Base-by-base conservation (phyloP, 2,329 filamentous ascomycete species). In the Penicillium sp. region DNA sequence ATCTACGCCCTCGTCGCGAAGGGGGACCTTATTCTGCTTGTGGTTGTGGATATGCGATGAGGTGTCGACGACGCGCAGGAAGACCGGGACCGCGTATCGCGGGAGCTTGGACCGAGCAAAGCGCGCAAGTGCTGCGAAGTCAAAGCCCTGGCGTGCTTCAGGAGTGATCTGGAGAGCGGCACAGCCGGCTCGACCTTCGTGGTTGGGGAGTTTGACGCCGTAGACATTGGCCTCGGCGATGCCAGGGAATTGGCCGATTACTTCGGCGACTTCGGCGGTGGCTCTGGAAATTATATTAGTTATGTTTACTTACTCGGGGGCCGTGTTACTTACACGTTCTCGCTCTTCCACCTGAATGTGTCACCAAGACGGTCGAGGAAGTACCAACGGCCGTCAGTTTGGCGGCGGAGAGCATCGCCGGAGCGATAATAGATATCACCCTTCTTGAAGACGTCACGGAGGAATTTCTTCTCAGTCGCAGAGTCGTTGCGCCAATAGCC, bases 21-120 rank as follows among this genome's bases (percentile, higher is more conserved):
- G 73, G 0, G 85, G 85, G 1, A 85, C 81, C 68, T 92, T 92
- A 66, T 90, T 89, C 71, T 90, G 88, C 73, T 92, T 92, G 68
- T 90, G 87, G 62, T 90, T 92, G 6, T 85, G 81, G 33, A 70
- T 74, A 52, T 74, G 72, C 8, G 62, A 63, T 4, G 69, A 53
- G 12, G 65, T 68, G 24, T 79, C 73, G 21, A 88, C 79, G 16
- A 89, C 70, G 0, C 88, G 77, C 39, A 91, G 63, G 72, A 92
- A 92, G 2, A 90, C 72, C 0, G 89, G 89, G 1, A 92, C 86
- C 0, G 88, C 89, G 63, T 91, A 92, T 56, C 79, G 81, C 0
- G 89, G 88, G 21, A 92, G 74, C 46, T 82, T 77, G 13, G 77
- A 76, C 6, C 81, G 79, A 2, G 79, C 77, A 63, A 86, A 83